Base-by-base conservation (phyloP, 352 stramenopile genomes). In the Globisporangium camurandrum region DNA sequence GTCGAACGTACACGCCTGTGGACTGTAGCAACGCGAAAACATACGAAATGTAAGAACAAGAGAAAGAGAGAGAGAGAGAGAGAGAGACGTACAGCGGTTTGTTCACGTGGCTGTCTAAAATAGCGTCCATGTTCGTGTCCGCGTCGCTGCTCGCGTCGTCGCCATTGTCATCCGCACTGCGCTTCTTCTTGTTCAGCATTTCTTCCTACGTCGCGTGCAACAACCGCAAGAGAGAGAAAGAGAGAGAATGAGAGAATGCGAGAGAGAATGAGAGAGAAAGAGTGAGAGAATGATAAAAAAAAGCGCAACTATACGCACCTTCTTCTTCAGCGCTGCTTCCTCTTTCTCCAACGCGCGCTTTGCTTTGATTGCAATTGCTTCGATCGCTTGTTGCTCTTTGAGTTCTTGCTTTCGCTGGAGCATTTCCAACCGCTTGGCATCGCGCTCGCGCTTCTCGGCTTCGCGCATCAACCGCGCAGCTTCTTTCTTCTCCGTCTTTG, bases 281-380 rank as follows among this genome's bases (percentile, higher is more conserved):
- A n/a, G n/a, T n/a, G n/a, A n/a, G n/a, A n/a, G n/a, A n/a, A n/a
- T n/a, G n/a, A n/a, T n/a, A n/a, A n/a, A n/a, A n/a, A n/a, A n/a
- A n/a, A n/a, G n/a, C 12, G 27, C 33, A 34, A 30, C 26, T 19
- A 24, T 22, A 37, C 4, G 6, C 23, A 71, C 63, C 51, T 90
- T 91, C 37, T 81, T 87, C 54, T 69, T 64, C 7, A 95, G 62
- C 10, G 66, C 61, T 4, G 61, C 61, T 39, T 95, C 84, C 61
- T 95, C 84, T 49, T 95, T 95, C 53, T 94, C 83, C 7, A 94
- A 63, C 37, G 92, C 72, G 34, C 83, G 78, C 49, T 91, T 92
- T 24, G 83, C 80, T 46, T 91, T 92, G 55, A 71, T 59, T 50
- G 92, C 83, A 42, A 94, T 86, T 1, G 80, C 83, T n/a, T 92